A percentile compares a stretch with the other conserved stretches of the same genome.
phyloP scores from a whole-genome alignment of 73 alveolate species.

The Paramecium sexaurelia region DNA sequence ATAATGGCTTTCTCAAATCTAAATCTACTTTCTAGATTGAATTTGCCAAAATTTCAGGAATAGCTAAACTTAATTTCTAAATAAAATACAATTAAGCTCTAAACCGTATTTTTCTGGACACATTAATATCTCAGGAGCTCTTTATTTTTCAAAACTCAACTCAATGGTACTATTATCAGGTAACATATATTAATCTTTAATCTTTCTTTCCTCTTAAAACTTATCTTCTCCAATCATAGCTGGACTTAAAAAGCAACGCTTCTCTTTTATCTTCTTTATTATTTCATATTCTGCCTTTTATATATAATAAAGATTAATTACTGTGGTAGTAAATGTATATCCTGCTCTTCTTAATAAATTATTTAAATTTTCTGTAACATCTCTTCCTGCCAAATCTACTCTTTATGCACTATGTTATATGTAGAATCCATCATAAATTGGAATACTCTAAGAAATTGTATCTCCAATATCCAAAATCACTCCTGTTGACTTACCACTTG shows the following conservation, averaged over 20 bases:
- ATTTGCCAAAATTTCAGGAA: slow-evolving; percentile 82
- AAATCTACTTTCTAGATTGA: slow-evolving; percentile 86
- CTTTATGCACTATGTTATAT: slow-evolving; percentile 83
- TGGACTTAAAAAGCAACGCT: slow-evolving; percentile 75
- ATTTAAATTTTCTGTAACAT: slow-evolving; percentile 90
- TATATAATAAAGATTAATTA: background rate
- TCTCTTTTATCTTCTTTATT: slow-evolving; percentile 86
- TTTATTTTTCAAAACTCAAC: slow-evolving; percentile 79
- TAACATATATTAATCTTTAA: slow-evolving; percentile 73
- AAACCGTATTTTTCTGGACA: slow-evolving; percentile 86
- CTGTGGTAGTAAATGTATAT: slow-evolving; percentile 86
- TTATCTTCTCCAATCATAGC: slow-evolving; percentile 54
- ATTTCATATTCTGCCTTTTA: slow-evolving; percentile 85
- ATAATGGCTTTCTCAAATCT: slow-evolving; percentile 83
- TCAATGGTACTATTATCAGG: slow-evolving; percentile 90
- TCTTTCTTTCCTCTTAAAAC: slow-evolving; percentile 61
- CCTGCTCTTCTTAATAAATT: slow-evolving; percentile 86
- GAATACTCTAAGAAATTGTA: slow-evolving; percentile 84
- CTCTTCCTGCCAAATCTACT: slow-evolving; percentile 94
- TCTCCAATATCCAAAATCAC: slow-evolving; percentile 92
- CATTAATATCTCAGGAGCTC: slow-evolving; percentile 95
- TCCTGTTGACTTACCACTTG: slow-evolving; percentile 91
- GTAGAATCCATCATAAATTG: slow-evolving; percentile 89
- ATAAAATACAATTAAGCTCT: slow-evolving; percentile 78
- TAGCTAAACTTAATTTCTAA: slow-evolving; percentile 22